A percentile compares a stretch with the other conserved stretches of the same genome.
These are phyloP conservation scores for Ogataea ganodermae DNA, from an alignment of 805 yeast genomes.

Conservation along the genomic window DNA sequence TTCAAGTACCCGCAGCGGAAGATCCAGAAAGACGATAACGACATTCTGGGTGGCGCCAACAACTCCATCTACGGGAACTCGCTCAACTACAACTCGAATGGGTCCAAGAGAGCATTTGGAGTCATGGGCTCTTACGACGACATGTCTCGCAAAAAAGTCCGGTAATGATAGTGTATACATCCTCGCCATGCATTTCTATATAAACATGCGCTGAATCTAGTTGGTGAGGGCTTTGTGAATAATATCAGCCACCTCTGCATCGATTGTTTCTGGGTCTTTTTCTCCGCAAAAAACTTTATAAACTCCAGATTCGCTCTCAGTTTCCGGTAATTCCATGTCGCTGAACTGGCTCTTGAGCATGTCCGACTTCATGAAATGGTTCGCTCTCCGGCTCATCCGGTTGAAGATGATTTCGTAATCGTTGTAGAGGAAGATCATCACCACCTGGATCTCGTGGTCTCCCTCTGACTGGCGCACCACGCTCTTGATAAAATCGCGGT, in stretches of 20 bases:
- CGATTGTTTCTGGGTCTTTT: constrained; percentile 18
- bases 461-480: constrained; percentile 26
- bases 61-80: constrained; percentile 30
- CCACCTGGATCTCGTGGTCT: constrained; percentile 39
- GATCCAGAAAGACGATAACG: constrained; percentile 84
- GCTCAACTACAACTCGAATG: constrained; percentile 13
- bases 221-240: not conserved
- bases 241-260: constrained; percentile 11
- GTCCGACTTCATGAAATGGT: constrained; percentile 84
- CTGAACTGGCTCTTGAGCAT: constrained; percentile 82
- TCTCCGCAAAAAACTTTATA: constrained; percentile 24
- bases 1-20: constrained; percentile 83
- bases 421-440: constrained; percentile 69
- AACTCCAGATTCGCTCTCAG: constrained; percentile 16
- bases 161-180: constrained; percentile 1
- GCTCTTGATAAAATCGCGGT: constrained; percentile 62
- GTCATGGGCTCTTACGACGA: constrained; percentile 17
- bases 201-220: not conserved
- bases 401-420: constrained; percentile 57
- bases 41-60: constrained; percentile 48
- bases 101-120: constrained; percentile 17
- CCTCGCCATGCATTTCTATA: not conserved
- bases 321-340: constrained; percentile 68
- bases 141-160: constrained; percentile 15
- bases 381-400: constrained; percentile 64